Base-by-base conservation (phyloP, 176 grass and related monocot species). In the Rhynchospora breviuscula region DNA sequence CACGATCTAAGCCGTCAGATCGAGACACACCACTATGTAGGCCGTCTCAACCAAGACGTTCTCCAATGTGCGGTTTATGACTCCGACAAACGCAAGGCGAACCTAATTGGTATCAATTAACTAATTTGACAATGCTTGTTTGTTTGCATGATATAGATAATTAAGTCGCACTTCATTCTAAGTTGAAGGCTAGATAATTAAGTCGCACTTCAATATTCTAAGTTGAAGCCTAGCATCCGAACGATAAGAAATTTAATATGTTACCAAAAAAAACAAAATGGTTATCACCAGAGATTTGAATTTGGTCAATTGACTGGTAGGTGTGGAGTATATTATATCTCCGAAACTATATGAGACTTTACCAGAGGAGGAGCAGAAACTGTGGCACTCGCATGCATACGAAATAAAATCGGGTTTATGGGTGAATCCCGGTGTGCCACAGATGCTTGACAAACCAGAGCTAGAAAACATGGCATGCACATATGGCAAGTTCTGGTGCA, bases 401-500 rank as follows among this genome's bases (percentile, higher is more conserved):
- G 95, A 94, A 88, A 84, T 94, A 82, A 97, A 84, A 83, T 9
- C 87, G 2, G 94, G 94, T 66, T 79, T 97, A 59, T 92, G 92
- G 85, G 67, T 73, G 44, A 84, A 62, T 69, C 94, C 90, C 9
- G 43, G 67, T 33, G 84, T 92, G 63, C 88, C 92, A 22, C 78
- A 23, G 26, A 61, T 70, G 87, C 78, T 94, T 75, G 79, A 88
- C 60, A 90, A 84, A 81, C 15, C 87, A 84, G 90, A 92, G 90
- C 85, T 94, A 35, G 79, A 84, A 1, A 65, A 80, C 19, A 67
- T 94, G 87, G 84, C 85, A 51, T 47, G 76, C 59, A 93, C 90
- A 21, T 89, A 91, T 64, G 94, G 94, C 88, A 97, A 97, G 86
- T 89, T 97, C 84, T 97, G 94, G 89, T 97, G 91, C 94, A 97